A percentile compares a stretch with the other conserved stretches of the same genome.
Evolutionary conservation across 805 yeast species (phyloP).

Genomic region (Sporopachydermia lactativora): DNA sequence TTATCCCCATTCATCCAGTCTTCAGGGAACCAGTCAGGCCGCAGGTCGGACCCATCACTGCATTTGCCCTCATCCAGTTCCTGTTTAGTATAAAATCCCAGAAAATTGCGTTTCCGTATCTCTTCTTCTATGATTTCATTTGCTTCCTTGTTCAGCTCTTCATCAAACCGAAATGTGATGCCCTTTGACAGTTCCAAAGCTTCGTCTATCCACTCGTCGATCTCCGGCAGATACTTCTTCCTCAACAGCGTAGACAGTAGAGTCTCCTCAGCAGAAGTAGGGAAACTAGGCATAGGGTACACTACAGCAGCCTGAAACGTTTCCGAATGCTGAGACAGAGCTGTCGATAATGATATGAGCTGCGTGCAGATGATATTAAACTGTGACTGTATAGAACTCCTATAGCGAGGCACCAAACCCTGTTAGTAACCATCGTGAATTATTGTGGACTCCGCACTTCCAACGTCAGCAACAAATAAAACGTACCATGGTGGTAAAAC

Average conservation of each 20-base stretch:
- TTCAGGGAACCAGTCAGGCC: neutral
- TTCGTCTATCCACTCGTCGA: slow-evolving; percentile 64
- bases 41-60: slow-evolving; percentile 6
- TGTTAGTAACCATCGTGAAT: too few species aligned
- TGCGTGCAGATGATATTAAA: slow-evolving; percentile 76
- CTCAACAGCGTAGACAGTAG: slow-evolving; percentile 72
- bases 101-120: slow-evolving; percentile 43
- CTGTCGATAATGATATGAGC: slow-evolving; percentile 57
- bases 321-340: slow-evolving; percentile 47
- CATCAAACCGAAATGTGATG: slow-evolving; percentile 26
- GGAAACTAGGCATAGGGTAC: slow-evolving; percentile 75
- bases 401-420: too few species aligned
- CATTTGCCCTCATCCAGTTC: slow-evolving; percentile 24
- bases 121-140: slow-evolving; percentile 35
- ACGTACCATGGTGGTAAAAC: slow-evolving; percentile 31
- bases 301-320: slow-evolving; percentile 54
- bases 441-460: neutral
- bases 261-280: slow-evolving; percentile 73
- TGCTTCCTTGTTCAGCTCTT: slow-evolving; percentile 62
- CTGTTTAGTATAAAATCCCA: slow-evolving; percentile 42
- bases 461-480: neutral
- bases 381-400: slow-evolving; percentile 69
- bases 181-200: slow-evolving; percentile 22
- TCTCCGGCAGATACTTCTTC: slow-evolving; percentile 83
- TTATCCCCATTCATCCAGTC: slow-evolving; percentile 8